Evolutionary conservation across 495 filamentous ascomycete species (phyloP).

Genomic region (Aspergillus nidulans): DNA sequence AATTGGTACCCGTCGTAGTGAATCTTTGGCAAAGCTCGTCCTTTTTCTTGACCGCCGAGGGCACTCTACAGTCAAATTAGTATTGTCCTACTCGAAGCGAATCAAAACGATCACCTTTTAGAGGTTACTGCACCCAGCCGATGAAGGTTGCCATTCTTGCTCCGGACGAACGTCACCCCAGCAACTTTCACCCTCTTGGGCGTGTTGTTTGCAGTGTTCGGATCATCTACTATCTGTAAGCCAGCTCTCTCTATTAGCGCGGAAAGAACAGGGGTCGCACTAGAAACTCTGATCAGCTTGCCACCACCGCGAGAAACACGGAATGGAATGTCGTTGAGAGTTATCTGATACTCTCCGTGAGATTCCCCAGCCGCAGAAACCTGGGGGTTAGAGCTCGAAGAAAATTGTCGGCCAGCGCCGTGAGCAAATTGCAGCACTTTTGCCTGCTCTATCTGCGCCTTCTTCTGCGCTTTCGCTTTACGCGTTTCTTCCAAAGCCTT

Average conservation of each 20-base stretch:
- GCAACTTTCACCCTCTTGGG: conserved; percentile 74
- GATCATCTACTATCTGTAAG: conserved; percentile 55
- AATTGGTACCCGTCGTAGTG: conserved; percentile 76
- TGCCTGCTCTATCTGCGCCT: conserved; percentile 61
- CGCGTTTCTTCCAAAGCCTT: conserved; percentile 71
- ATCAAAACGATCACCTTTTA: conserved; percentile 33
- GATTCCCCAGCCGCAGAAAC: conserved; percentile 30
- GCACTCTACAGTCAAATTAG: conserved; percentile 33
- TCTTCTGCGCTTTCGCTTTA: conserved; percentile 53
- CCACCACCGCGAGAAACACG: conserved; percentile 71
- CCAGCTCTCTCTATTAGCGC: conserved; percentile 17
- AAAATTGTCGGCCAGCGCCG: conserved; percentile 22
- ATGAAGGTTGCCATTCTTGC: conserved; percentile 87
- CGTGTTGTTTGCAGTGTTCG: conserved; percentile 61
- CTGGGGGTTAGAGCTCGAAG: conserved; percentile 32
- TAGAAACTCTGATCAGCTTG: conserved; percentile 72
- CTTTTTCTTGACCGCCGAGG: conserved; percentile 59
- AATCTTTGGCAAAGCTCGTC: conserved; percentile 83
- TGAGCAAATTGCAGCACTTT: conserved; percentile 44
- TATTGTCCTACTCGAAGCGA: neutral
- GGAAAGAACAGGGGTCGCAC: conserved; percentile 44
- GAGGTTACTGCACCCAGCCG: conserved; percentile 49
- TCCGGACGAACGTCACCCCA: conserved; percentile 82
- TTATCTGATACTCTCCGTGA: conserved; percentile 57
- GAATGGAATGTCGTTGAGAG: conserved; percentile 74